phyloP scores from a whole-genome alignment of 768 basidiomycete genomes.

The Suillus lakei region DNA sequence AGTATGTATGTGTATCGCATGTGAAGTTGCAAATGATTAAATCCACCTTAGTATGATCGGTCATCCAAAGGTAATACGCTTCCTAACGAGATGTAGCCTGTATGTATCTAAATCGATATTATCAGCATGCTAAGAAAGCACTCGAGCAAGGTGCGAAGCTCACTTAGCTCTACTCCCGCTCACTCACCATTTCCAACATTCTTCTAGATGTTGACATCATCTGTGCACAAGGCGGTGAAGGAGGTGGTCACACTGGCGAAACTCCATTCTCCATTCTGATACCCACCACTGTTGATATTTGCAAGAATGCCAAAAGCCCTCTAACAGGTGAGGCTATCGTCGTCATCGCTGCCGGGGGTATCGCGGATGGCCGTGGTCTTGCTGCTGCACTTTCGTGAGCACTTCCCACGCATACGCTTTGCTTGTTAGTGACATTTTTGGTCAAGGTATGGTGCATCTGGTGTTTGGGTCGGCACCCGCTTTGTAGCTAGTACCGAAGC shows the following conservation, averaged over 20 bases:
- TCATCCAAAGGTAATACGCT: slow-evolving; percentile 68
- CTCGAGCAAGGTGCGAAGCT: slow-evolving; percentile 62
- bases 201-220: slow-evolving; percentile 82
- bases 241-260: slow-evolving; percentile 88
- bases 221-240: slow-evolving; percentile 87
- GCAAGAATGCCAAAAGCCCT: slow-evolving; percentile 68
- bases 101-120: slow-evolving; percentile 6
- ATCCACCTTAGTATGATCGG: slow-evolving; percentile 69
- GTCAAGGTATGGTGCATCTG: slow-evolving; percentile 76
- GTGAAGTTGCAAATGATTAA: slow-evolving; percentile 11
- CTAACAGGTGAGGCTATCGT: slow-evolving; percentile 77
- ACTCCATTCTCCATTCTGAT: slow-evolving; percentile 82
- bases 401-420: not conserved
- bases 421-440: not conserved
- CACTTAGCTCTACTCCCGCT: not conserved
- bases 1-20: slow-evolving; percentile 47
- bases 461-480: slow-evolving; percentile 88
- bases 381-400: slow-evolving; percentile 72
- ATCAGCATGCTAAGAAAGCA: slow-evolving; percentile 73
- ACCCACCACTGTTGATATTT: slow-evolving; percentile 82
- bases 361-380: slow-evolving; percentile 82
- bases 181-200: not conserved
- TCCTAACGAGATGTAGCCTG: not conserved
- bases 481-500: slow-evolving; percentile 86
- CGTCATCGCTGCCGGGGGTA: slow-evolving; percentile 86